Conservation (phyloP, 2,329 filamentous ascomycete genomes). For the Penicillium griseofulvum region DNA sequence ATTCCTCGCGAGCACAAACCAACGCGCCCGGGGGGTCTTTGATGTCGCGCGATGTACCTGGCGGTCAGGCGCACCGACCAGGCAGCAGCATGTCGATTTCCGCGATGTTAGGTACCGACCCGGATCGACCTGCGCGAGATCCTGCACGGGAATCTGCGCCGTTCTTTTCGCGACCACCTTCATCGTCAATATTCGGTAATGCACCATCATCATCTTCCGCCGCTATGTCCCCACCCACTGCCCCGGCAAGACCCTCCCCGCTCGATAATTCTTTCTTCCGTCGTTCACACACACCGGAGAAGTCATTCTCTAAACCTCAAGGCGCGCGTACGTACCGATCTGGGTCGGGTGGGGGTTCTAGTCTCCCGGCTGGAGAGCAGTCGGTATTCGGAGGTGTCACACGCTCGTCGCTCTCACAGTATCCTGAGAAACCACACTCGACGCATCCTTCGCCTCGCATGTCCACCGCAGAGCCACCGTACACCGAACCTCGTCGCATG, state of each 20-base stretch:
- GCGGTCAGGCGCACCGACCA: slow-evolving; percentile 53
- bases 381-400: slow-evolving; percentile 33
- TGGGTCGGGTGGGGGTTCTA: slow-evolving; percentile 34
- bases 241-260: slow-evolving; percentile 44
- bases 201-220: slow-evolving; percentile 34
- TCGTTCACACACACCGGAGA: slow-evolving; percentile 72
- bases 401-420: slow-evolving; percentile 32
- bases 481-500: slow-evolving; percentile 39
- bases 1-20: slow-evolving; percentile 42
- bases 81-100: slow-evolving; percentile 71
- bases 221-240: slow-evolving; percentile 46
- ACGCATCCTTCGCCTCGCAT: slow-evolving; percentile 37
- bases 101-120: slow-evolving; percentile 63
- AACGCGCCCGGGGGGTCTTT: slow-evolving; percentile 40
- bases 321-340: slow-evolving; percentile 37
- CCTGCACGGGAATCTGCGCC: slow-evolving; percentile 42
- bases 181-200: slow-evolving; percentile 34
- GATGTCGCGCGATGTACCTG: slow-evolving; percentile 56
- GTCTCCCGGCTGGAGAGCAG: slow-evolving; percentile 28
- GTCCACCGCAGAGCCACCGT: slow-evolving; percentile 33
- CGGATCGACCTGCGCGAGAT: slow-evolving; percentile 48
- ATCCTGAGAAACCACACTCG: slow-evolving; percentile 35
- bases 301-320: slow-evolving; percentile 53
- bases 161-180: slow-evolving; percentile 49
- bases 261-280: slow-evolving; percentile 63